Evolutionary conservation across 139 green algal species (phyloP).

Genomic region (Micromonas pusilla): DNA sequence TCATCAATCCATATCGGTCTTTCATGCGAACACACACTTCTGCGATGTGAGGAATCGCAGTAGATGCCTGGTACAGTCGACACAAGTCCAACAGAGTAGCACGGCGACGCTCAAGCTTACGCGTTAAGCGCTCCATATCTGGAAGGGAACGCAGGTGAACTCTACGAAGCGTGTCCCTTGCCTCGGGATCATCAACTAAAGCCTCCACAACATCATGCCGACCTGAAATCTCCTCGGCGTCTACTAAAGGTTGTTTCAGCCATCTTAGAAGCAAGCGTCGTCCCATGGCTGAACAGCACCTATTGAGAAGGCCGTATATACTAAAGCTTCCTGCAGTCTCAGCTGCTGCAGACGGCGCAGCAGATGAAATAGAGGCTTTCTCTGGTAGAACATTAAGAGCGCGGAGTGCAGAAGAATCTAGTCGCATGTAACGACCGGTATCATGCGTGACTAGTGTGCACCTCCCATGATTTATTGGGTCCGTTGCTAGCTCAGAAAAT

Average conservation of each 20-base stretch:
- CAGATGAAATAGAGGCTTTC: not conserved
- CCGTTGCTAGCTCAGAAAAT: conserved; percentile 55
- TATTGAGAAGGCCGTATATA: conserved; percentile 83
- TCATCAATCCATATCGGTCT: conserved; percentile 44
- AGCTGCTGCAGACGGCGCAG: not conserved
- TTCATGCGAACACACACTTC: conserved; percentile 53
- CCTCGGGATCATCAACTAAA: conserved; percentile 55
- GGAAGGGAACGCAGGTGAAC: conserved; percentile 69
- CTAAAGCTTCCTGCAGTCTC: conserved; percentile 68
- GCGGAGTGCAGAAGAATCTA: conserved; percentile 62
- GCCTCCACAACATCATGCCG: conserved; percentile 80
- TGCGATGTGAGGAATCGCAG: conserved; percentile 60
- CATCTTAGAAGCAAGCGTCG: conserved; percentile 83
- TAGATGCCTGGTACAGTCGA: conserved; percentile 76
- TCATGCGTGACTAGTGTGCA: conserved; percentile 67
- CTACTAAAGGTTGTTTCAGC: conserved; percentile 88
- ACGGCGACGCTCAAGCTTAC: conserved; percentile 70
- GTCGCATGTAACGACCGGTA: conserved; percentile 51
- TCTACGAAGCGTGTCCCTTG: conserved; percentile 65
- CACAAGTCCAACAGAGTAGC: conserved; percentile 77
- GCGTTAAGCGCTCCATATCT: conserved; percentile 79
- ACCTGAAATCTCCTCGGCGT: conserved; percentile 54
- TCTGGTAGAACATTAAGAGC: conserved; percentile 86
- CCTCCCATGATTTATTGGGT: conserved; percentile 49
- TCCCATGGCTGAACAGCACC: conserved; percentile 82